phyloP scores from a whole-genome alignment of 169 alveolate genomes.

The Plasmodium coatneyi region DNA sequence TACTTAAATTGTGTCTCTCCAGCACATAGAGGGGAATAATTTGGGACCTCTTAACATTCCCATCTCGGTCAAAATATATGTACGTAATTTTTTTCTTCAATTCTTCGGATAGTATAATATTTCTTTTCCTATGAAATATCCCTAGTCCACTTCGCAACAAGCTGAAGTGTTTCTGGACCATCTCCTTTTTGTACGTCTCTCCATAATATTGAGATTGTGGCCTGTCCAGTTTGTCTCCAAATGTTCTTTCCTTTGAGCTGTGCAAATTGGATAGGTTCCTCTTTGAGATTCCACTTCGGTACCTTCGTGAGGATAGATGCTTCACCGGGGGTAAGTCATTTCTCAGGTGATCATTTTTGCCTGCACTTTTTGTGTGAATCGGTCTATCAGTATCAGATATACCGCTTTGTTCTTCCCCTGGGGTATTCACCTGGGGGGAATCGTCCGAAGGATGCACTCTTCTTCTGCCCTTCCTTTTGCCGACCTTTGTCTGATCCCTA shows the following conservation, averaged over 20 bases:
- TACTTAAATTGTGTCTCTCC: slow-evolving; percentile 61
- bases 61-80: slow-evolving; percentile 50
- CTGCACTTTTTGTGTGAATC: neutral
- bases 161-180: slow-evolving; percentile 47
- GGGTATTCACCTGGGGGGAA: neutral
- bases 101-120: slow-evolving; percentile 55
- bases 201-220: neutral
- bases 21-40: slow-evolving; percentile 66
- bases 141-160: slow-evolving; percentile 48
- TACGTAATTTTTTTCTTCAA: slow-evolving; percentile 61
- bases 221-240: slow-evolving; percentile 19
- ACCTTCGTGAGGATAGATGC: neutral
- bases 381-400: neutral
- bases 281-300: neutral
- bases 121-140: slow-evolving; percentile 26
- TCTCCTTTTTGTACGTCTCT: slow-evolving; percentile 41
- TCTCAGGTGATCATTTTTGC: neutral
- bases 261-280: slow-evolving; percentile 1
- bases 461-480: neutral
- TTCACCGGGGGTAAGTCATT: neutral
- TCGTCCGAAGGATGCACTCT: neutral
- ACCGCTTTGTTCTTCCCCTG: neutral
- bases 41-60: slow-evolving; percentile 42
- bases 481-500: neutral
- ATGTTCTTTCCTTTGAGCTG: neutral